A percentile compares a stretch with the other conserved stretches of the same genome.
These are phyloP conservation scores for Lathyrus tuberosus DNA, from an alignment of 306 rosid genomes.

Conservation along the genomic window DNA sequence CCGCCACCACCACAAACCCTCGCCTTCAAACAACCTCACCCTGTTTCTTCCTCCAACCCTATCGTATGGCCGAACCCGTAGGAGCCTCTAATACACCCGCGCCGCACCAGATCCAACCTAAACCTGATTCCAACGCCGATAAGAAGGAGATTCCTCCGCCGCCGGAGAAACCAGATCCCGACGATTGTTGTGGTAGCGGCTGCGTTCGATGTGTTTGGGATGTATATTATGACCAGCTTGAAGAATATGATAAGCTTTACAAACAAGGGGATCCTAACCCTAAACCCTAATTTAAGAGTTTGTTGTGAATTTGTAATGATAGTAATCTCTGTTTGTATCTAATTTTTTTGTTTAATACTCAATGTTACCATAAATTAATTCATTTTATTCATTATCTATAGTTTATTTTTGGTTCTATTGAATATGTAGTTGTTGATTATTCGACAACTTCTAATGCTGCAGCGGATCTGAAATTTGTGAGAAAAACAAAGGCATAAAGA, in stretches of 20 bases:
- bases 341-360: neutral
- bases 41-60: constrained; percentile 27
- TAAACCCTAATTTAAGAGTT: constrained; percentile 34
- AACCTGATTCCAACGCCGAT: neutral
- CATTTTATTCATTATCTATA: neutral
- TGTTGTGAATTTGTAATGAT: neutral
- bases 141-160: constrained; percentile 53
- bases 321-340: neutral
- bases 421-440: neutral
- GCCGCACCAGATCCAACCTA: constrained; percentile 41
- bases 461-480: neutral
- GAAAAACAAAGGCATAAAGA: too few species aligned
- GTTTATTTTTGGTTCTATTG: neutral
- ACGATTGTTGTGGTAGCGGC: constrained; percentile 92
- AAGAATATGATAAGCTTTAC: constrained; percentile 62
- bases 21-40: constrained; percentile 32
- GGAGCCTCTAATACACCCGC: constrained; percentile 12
- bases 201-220: constrained; percentile 98
- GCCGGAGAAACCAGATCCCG: constrained; percentile 86
- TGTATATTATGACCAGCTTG: constrained; percentile 82
- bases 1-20: neutral
- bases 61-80: constrained; percentile 41
- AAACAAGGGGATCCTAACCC: constrained; percentile 34
- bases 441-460: neutral
- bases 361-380: neutral